Conservation (phyloP, 768 basidiomycete genomes). For the Hericium coralloides region DNA sequence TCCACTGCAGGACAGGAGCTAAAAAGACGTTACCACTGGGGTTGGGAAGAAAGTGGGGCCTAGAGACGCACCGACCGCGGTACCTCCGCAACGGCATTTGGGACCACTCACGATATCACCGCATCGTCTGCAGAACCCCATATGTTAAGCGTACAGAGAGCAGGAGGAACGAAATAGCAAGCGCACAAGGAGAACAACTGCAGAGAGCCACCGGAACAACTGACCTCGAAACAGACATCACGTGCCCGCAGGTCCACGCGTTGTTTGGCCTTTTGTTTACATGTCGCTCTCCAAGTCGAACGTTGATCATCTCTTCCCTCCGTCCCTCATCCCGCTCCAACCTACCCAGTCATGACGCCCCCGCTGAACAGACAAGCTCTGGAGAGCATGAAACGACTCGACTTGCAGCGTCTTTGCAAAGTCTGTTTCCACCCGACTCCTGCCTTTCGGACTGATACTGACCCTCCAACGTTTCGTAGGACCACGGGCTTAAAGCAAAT, state of each 20-base stretch:
- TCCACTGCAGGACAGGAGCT: constrained; percentile 71
- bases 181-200: too few species aligned
- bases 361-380: constrained; percentile 34
- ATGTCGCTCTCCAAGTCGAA: not conserved
- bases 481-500: constrained; percentile 75
- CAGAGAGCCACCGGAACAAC: too few species aligned
- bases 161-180: too few species aligned
- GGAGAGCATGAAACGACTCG: constrained; percentile 43
- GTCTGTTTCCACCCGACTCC: constrained; percentile 24
- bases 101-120: constrained; percentile 69
- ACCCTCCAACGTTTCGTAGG: constrained; percentile 31
- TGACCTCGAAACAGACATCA: not conserved
- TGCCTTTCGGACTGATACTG: not conserved
- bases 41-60: not conserved
- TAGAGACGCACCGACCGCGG: constrained; percentile 57
- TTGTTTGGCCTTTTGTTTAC: not conserved
- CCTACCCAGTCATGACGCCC: constrained; percentile 27
- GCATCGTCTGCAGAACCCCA: constrained; percentile 84
- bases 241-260: not conserved
- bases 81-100: constrained; percentile 77
- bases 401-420: constrained; percentile 55
- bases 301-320: not conserved
- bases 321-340: not conserved
- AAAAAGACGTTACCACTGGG: not conserved
- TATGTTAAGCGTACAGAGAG: too few species aligned